Base-by-base conservation (phyloP, 2,329 filamentous ascomycete genomes). In the Beauveria brongniartii region DNA sequence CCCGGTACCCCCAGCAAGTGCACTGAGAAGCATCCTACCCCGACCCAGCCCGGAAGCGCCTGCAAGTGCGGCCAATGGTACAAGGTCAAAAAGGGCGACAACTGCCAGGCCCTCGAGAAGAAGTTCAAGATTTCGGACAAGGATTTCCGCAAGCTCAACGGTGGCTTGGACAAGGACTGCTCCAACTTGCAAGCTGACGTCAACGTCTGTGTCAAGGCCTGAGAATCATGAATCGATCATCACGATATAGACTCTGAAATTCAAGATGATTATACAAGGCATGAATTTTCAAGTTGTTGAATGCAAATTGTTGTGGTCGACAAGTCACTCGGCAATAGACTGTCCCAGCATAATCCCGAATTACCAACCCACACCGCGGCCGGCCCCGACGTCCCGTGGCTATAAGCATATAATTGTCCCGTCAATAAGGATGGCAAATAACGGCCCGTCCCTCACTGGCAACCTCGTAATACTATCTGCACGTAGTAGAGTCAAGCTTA, bases 51-150 rank as follows among this genome's bases (percentile, higher is more conserved):
- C 37, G 58, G 50, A 30, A 37, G 50, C 54, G 43, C 24, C 16
- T 57, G 47, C 44, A 54, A 26, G 43, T 64, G 62, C 28, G 37
- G 56, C 18, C 51, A 51, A 18, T 64, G 51, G 59, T 64, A 64
- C 47, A 60, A 52, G 52, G 58, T 61, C 41, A 41, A 57, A 24
- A 55, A 46, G 8, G 62, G 62, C 34, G 62, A 64, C 26, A 56
- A 52, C 24, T 64, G 62, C 56, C 40, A 53, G 30, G 53, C 20
- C 1, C 44, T 64, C 2, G 60, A 57, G 20, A 41, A 41, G 22
- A 37, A 50, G 40, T 53, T 44, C 16, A 44, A 37, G 9, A 57
- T 55, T 9, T 55, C 53, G 24, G n/a, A 55, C 22, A 26, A 41
- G 8, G 41, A 55, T 14, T 55, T 55, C 40, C 53, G 14, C 18